Evolutionary conservation across 2,329 filamentous ascomycete genomes (phyloP), one percentile per base, ranked within the genome.

Genomic region (Pyricularia pennisetigena): DNA sequence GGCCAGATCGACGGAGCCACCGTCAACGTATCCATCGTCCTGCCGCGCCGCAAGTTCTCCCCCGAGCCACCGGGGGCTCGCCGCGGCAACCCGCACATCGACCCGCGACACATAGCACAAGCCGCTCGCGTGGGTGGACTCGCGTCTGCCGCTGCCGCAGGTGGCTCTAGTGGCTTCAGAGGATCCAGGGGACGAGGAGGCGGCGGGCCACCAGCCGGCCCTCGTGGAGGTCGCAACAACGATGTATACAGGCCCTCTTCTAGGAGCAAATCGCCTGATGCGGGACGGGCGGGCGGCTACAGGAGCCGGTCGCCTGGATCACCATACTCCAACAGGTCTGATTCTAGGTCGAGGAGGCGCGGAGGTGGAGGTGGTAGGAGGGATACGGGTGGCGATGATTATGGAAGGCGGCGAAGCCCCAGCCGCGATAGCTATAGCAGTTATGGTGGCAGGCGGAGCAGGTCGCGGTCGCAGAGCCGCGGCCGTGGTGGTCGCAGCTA

Each of bases 21-120:
- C 57, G 89, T 97, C 74, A 90, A 90, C 74, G 94, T 97, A 65
- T 95, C 92, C 63, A 95, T 97, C 72, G 92, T 97, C 29, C 83
- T 97, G 49, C 93, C 93, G 0, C 87, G 91, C 66, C 88, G 91
- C 74, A 92, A 93, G 73, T 92, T 97, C 74, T 94, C 92, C 1
- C 88, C 88, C 23, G 88, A 90, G 64, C 94, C 94, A 20, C 92
- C 92, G 1, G 86, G 86, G 5, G 87, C 90, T 67, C 86, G 89
- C 66, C 85, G 86, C 66, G 85, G 86, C 69, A 67, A 67, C 57
- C 84, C 83, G 69, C 85, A 86, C 71, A 85, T 88, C 72, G 82
- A 87, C 75, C 81, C 88, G 69, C 78, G 86, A 74, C 80, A 80
- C 41, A 67, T 67, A 28, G 57, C 28, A 23, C 49, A 67, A 12